phyloP scores from a whole-genome alignment of 2,329 filamentous ascomycete species.

The Allantophomopsis cytisporea region DNA sequence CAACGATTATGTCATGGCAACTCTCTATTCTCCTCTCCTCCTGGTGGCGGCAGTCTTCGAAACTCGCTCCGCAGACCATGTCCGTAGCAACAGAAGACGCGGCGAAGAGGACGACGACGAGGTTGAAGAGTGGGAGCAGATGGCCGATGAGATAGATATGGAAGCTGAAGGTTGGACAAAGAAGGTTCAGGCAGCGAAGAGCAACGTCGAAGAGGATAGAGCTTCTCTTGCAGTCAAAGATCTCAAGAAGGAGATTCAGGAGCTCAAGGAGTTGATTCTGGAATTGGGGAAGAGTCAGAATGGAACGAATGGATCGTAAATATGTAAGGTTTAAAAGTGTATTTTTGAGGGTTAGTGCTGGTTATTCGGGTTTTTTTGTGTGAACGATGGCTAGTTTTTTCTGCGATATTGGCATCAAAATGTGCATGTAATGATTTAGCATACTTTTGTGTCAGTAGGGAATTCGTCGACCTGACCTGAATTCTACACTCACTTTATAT shows the following conservation, averaged over 20 bases:
- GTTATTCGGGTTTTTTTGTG: too few species aligned
- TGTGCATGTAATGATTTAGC: too few species aligned
- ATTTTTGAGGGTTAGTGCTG: too few species aligned
- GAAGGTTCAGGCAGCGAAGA: conserved; percentile 59
- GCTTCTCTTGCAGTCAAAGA: conserved; percentile 56
- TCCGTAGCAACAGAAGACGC: conserved; percentile 59
- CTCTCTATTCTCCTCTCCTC: conserved; percentile 75
- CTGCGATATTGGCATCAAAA: too few species aligned
- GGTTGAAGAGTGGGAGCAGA: conserved; percentile 86
- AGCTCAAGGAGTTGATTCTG: conserved; percentile 29
- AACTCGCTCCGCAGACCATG: conserved; percentile 47
- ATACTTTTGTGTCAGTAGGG: too few species aligned
- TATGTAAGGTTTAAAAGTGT: too few species aligned
- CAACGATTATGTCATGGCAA: conserved; percentile 80
- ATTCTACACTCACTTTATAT: too few species aligned
- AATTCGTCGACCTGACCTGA: too few species aligned
- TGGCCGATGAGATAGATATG: conserved; percentile 58
- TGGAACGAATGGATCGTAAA: not conserved
- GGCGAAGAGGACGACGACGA: conserved; percentile 86
- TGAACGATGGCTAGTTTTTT: too few species aligned
- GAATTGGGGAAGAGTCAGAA: not conserved
- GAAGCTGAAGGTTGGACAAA: conserved; percentile 78
- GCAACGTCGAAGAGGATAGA: conserved; percentile 70
- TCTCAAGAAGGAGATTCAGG: conserved; percentile 41
- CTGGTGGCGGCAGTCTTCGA: conserved; percentile 65